These are phyloP conservation scores for Bauhinia variegata DNA, from an alignment of 306 rosid genomes.

Conservation along the genomic window DNA sequence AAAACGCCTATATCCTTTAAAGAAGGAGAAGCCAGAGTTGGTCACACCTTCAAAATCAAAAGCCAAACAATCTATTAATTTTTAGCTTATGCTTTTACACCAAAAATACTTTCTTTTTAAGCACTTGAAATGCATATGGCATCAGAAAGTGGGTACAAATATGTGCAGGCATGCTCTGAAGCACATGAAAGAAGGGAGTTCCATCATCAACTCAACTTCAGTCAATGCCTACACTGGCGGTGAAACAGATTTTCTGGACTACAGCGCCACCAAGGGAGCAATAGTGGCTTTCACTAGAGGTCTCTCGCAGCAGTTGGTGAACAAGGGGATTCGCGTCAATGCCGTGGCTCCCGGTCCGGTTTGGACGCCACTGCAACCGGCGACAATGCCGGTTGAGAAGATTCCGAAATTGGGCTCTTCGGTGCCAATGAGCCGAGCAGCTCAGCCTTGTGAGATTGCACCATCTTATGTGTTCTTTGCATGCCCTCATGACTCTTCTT, in stretches of 20 bases:
- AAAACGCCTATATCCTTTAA: no score
- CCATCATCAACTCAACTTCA: slow-evolving; percentile 55
- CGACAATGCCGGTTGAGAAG: slow-evolving; percentile 38
- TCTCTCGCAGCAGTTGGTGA: slow-evolving; percentile 30
- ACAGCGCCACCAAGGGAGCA: slow-evolving; percentile 36
- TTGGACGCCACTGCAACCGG: slow-evolving; percentile 38
- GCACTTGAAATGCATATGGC: no score
- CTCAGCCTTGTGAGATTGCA: slow-evolving; percentile 63
- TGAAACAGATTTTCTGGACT: slow-evolving; percentile 23
- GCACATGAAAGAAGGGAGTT: slow-evolving; percentile 67
- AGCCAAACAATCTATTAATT: no score
- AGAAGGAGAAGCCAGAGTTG: no score
- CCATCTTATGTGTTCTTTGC: slow-evolving; percentile 63
- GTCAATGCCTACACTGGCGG: slow-evolving; percentile 31
- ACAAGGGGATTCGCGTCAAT: slow-evolving; percentile 40
- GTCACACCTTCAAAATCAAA: no score
- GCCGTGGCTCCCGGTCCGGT: slow-evolving; percentile 42
- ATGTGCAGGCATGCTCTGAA: slow-evolving; percentile 57
- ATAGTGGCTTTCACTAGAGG: slow-evolving; percentile 35
- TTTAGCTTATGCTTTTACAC: no score
- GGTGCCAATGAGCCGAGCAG: slow-evolving; percentile 57
- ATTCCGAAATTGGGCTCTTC: slow-evolving; percentile 45
- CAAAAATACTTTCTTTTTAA: no score
- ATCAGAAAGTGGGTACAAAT: background rate
- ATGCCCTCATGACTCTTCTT: slow-evolving; percentile 51